Evolutionary conservation across 345 rosid genomes (phyloP).

Genomic region (Pistacia integerrima): DNA sequence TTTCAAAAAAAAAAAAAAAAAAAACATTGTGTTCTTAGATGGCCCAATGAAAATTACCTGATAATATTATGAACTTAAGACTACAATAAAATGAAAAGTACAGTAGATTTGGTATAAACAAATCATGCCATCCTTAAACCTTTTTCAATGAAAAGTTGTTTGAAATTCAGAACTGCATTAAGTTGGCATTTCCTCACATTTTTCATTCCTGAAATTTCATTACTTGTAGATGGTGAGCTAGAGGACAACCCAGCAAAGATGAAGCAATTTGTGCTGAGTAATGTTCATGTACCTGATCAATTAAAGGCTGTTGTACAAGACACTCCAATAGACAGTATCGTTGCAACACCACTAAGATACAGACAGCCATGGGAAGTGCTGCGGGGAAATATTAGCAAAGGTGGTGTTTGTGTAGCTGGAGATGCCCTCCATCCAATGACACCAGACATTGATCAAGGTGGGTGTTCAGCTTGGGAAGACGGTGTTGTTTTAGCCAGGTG

Average conservation of each 20-base stretch:
- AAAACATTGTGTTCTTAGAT: too few relatives aligned
- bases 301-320: constrained; percentile 36
- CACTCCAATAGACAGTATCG: constrained; percentile 36
- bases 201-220: too few relatives aligned
- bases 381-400: constrained; percentile 58
- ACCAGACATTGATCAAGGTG: constrained; percentile 57
- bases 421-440: constrained; percentile 83
- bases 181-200: too few relatives aligned
- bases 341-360: constrained; percentile 32
- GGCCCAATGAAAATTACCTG: too few relatives aligned
- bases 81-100: too few relatives aligned
- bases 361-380: constrained; percentile 63
- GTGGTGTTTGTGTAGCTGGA: constrained; percentile 63
- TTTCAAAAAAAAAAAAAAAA: too few relatives aligned
- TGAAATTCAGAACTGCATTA: not conserved
- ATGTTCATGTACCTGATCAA: constrained; percentile 21
- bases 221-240: too few relatives aligned
- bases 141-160: too few relatives aligned
- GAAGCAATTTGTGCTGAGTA: constrained; percentile 38
- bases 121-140: too few relatives aligned
- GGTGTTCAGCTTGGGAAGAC: constrained; percentile 35
- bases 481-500: constrained; percentile 34
- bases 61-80: too few relatives aligned
- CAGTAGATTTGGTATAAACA: too few relatives aligned
- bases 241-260: constrained; percentile 31